These are phyloP conservation scores for Bipolaris gigantea DNA, from an alignment of 2,329 filamentous ascomycete genomes.

Conservation along the genomic window DNA sequence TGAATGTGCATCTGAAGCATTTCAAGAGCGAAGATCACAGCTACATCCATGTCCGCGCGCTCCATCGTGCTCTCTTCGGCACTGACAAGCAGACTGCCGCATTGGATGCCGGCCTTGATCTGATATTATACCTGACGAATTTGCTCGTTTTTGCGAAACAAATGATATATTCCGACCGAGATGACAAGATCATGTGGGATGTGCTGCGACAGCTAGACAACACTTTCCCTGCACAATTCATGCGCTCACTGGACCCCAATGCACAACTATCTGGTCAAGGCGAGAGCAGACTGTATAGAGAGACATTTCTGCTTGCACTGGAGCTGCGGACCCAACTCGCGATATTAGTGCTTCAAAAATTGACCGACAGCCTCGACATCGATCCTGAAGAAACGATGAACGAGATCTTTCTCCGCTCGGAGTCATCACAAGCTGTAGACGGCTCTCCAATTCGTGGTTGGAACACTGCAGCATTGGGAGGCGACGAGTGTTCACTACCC, in stretches of 20 bases:
- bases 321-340: conserved; percentile 59
- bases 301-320: conserved; percentile 55
- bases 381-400: conserved; percentile 47
- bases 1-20: conserved; percentile 41
- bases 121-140: conserved; percentile 51
- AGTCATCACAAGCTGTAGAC: conserved; percentile 15
- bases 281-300: conserved; percentile 45
- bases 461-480: conserved; percentile 42
- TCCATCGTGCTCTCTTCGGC: conserved; percentile 47
- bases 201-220: conserved; percentile 38
- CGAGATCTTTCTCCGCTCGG: conserved; percentile 47
- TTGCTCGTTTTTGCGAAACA: conserved; percentile 47
- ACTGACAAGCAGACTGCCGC: conserved; percentile 23
- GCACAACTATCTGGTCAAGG: conserved; percentile 27
- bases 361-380: conserved; percentile 37
- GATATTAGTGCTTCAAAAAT: conserved; percentile 49
- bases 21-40: conserved; percentile 45
- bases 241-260: conserved; percentile 25
- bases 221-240: conserved; percentile 41
- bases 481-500: conserved; percentile 43
- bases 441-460: conserved; percentile 37
- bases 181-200: conserved; percentile 34
- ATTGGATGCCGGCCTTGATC: conserved; percentile 40
- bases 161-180: conserved; percentile 38
- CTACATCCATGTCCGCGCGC: conserved; percentile 46